Evolutionary conservation across 805 yeast genomes (phyloP), one percentile per base, ranked within the genome.

Genomic region (Wickerhamiella hasegawae): DNA sequence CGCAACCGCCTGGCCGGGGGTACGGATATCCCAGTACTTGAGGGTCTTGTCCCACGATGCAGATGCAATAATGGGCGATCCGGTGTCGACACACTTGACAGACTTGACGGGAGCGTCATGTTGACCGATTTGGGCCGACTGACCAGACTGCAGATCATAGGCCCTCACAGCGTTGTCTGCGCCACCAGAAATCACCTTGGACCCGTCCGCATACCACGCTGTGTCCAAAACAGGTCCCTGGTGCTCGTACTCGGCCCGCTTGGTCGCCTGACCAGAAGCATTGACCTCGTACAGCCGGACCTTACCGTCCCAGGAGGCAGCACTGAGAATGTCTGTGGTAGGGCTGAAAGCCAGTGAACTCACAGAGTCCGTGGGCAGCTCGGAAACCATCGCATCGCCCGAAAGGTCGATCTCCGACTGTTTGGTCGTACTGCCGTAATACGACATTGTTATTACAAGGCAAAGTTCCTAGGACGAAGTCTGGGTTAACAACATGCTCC

Each of bases 31-130:
- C 98, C 98, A 87, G 58, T 90, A 90, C 53, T 72, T 75, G 43
- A 90, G 59, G 1, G 96, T 83, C 59, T 83, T 84, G 58, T 90
- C 98, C 96, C 96, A 90, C 5, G 95, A 82, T 5, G 94, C 95
- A 30, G 85, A 72, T 3, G 84, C 96, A 19, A 87, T 72, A 44
- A 81, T 81, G 28, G 71, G 83, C 39, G 40, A 41, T 47, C 79
- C 80, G 6, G 75, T 63, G n/a, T 85, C 83, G 0, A 93, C 94
- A 52, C 85, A 77, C 41, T 76, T 76, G 9, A 82, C 94, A 41
- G 69, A 73, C 37, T 68, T 70, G 3, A 90, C 92, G 0, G 94
- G 68, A 3, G 76, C 82, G 52, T 76, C 82, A 58, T 90, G 97
- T 4, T 66, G 67, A 9, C 96, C 97, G 32, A 90, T 68, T 45